These are phyloP conservation scores for Hyaloscypha hepaticicola DNA, from an alignment of 495 filamentous ascomycete genomes.

Conservation along the genomic window DNA sequence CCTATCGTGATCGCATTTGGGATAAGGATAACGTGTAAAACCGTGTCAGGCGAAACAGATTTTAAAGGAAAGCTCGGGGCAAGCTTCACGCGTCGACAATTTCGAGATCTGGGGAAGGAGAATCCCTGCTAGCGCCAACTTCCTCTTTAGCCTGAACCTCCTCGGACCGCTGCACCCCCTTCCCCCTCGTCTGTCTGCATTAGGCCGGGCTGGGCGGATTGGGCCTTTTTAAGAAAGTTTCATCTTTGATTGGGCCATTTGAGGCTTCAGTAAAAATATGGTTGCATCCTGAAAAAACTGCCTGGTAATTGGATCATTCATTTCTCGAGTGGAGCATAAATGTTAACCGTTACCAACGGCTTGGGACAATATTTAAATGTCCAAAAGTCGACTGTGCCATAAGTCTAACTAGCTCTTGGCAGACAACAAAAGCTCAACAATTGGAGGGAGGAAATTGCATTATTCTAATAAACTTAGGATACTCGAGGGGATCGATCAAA, in stretches of 20 bases:
- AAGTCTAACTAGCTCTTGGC: too few species aligned
- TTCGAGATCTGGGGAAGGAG: slow-evolving; percentile 23
- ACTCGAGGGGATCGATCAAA: too few species aligned
- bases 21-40: background rate
- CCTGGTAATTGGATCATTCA: background rate
- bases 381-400: too few species aligned
- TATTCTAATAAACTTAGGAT: too few species aligned
- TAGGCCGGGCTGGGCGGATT: background rate
- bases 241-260: background rate
- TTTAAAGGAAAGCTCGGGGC: background rate
- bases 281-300: too few species aligned
- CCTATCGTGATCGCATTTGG: background rate
- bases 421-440: too few species aligned
- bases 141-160: slow-evolving; percentile 2
- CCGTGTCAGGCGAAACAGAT: background rate
- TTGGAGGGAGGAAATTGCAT: too few species aligned
- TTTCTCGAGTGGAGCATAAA: too few species aligned
- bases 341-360: too few species aligned
- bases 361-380: too few species aligned
- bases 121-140: slow-evolving; percentile 23
- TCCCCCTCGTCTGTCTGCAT: slow-evolving; percentile 7
- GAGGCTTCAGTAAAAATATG: too few species aligned
- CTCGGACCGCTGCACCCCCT: background rate
- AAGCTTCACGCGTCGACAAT: slow-evolving; percentile 7
- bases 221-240: background rate